Evolutionary conservation across 2,329 filamentous ascomycete species (phyloP).

Genomic region (Stachybotrys chartarum): DNA sequence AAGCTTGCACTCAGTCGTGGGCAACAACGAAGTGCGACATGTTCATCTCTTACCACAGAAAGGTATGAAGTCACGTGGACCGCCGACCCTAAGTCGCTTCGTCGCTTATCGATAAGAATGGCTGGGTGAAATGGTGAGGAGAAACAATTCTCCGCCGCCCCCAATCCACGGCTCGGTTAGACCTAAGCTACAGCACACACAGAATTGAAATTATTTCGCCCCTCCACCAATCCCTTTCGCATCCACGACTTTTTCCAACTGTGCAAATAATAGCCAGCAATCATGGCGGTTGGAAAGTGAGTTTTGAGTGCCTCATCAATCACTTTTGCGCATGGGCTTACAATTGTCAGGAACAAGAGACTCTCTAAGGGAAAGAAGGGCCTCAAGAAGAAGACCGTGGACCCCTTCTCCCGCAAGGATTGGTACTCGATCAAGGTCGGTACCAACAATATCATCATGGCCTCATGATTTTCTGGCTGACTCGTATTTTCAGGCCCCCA

Average conservation of each 20-base stretch:
- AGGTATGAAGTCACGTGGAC: too few relatives aligned
- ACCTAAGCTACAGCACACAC: conserved; percentile 31
- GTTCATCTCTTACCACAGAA: too few relatives aligned
- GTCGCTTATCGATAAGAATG: not conserved
- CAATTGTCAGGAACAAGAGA: conserved; percentile 82
- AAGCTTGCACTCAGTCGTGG: too few relatives aligned
- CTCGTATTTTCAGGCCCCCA: conserved; percentile 60
- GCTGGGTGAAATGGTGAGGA: too few relatives aligned
- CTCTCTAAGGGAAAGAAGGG: conserved; percentile 99
- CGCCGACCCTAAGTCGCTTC: not conserved
- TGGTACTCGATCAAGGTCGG: conserved; percentile 94
- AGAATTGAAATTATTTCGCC: conserved; percentile 33
- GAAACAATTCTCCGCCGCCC: not conserved
- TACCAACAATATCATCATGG: not conserved
- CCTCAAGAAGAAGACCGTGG: conserved; percentile 97
- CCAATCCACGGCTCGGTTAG: conserved; percentile 21
- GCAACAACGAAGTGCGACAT: too few relatives aligned
- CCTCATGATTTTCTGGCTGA: conserved; percentile 7
- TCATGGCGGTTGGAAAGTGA: conserved; percentile 56
- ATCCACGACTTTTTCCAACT: conserved; percentile 36
- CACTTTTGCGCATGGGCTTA: conserved; percentile 12
- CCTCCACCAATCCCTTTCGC: conserved; percentile 32
- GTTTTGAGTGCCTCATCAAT: conserved; percentile 14
- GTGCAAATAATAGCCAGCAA: conserved; percentile 42
- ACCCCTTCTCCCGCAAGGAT: conserved; percentile 98